These are phyloP conservation scores for Penicillium fuscoglaucum DNA, from an alignment of 2,329 filamentous ascomycete genomes.

Conservation along the genomic window DNA sequence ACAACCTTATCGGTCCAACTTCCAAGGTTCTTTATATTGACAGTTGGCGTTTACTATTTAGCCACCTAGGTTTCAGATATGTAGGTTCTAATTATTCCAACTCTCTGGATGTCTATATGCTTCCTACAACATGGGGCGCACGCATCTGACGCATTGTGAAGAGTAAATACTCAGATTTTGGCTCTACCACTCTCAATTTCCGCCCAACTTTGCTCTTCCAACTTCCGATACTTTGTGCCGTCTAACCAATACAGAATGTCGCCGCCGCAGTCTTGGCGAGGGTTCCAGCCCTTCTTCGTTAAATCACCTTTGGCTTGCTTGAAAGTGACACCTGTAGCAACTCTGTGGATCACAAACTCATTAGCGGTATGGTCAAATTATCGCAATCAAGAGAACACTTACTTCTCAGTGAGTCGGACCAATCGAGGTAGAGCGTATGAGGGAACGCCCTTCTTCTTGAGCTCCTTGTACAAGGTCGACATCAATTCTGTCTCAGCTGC, in stretches of 20 bases:
- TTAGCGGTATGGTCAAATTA: not conserved
- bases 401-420: slow-evolving; percentile 50
- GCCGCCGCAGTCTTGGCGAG: slow-evolving; percentile 30
- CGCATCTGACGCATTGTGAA: not conserved
- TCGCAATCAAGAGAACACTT: slow-evolving; percentile 17
- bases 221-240: slow-evolving; percentile 40
- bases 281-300: slow-evolving; percentile 46
- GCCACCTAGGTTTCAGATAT: no score
- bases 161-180: slow-evolving; percentile 37
- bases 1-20: no score
- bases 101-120: no score
- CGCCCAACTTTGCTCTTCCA: slow-evolving; percentile 43
- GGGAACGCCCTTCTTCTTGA: slow-evolving; percentile 49
- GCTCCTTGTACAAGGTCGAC: slow-evolving; percentile 35
- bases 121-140: no score
- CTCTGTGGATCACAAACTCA: slow-evolving; percentile 25
- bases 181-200: slow-evolving; percentile 46
- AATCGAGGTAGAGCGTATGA: slow-evolving; percentile 50
- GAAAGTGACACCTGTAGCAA: slow-evolving; percentile 51
- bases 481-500: slow-evolving; percentile 40
- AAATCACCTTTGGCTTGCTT: slow-evolving; percentile 52
- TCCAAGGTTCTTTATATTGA: not conserved
- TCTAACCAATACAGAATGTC: slow-evolving; percentile 50
- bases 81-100: no score
- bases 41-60: not conserved